Base-by-base conservation (phyloP, 352 stramenopile species). In the Globisporangium emineosum region DNA sequence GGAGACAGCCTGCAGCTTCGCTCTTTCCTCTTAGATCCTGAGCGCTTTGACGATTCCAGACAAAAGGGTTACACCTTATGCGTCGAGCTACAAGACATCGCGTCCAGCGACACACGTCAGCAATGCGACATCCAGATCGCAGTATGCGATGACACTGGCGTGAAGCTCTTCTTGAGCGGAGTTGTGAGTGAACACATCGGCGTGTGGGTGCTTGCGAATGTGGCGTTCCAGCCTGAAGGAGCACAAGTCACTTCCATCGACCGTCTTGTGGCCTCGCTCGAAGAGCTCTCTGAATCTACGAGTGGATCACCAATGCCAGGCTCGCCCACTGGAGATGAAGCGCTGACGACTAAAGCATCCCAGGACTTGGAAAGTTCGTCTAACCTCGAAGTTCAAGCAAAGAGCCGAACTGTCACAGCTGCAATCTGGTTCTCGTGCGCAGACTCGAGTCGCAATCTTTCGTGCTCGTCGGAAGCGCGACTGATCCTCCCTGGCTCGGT, bases 381-480 rank as follows among this genome's bases (percentile, higher is more conserved):
- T 6, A 12, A 3, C 9, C 9, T 3, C 2, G 43, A 49, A n/a
- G 7, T 27, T 2, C 33, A 19, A 5, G 23, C 30, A 2, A 51
- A n/a, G n/a, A 65, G 40, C 21, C 32, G 51, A 33, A 37, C 15
- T 25, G 54, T 71, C 23, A 25, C 61, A 0, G 60, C 80, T 9
- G 71, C 74, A 5, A 78, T 83, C 32, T 64, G 66, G 6, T 88
- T 90, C 57, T 57, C 77, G 0, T 86, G 77, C 35, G 67, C 67
- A 1, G 81, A 90, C 54, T 79, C 75, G 5, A 74, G 57, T 32
- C 77, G 72, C 5, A 83, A 70, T 40, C 49, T 84, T 1, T 72
- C 76, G 1, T 64, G 64, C 25, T 73, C 56, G 2, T 71, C 70
- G 1, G 57, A 67, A 2, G 77, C 76, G 0, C 68, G 70, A 12